Conservation (phyloP, 2,329 filamentous ascomycete species). For the Aspergillus sp. region DNA sequence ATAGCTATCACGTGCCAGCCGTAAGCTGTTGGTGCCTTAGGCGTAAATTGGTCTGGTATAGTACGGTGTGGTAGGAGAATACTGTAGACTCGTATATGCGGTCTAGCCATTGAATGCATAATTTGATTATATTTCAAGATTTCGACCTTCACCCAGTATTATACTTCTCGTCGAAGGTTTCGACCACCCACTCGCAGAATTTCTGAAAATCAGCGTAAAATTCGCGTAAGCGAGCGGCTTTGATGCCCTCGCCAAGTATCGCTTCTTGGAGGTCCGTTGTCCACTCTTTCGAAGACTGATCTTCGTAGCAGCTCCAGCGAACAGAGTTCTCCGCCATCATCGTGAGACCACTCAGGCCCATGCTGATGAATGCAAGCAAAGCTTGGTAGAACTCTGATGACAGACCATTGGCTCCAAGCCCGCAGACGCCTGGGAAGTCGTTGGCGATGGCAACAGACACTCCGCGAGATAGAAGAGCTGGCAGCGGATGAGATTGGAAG, state of each 20-base stretch:
- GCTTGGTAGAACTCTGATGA: slow-evolving; percentile 95
- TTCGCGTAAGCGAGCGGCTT: slow-evolving; percentile 71
- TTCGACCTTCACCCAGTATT: not conserved
- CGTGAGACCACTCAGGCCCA: slow-evolving; percentile 82
- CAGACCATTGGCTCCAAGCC: slow-evolving; percentile 77
- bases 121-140: not conserved
- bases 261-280: slow-evolving; percentile 70
- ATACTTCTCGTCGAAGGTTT: slow-evolving; percentile 60
- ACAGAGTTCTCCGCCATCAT: slow-evolving; percentile 91
- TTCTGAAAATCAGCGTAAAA: slow-evolving; percentile 83
- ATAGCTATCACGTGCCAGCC: not conserved
- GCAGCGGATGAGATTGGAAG: slow-evolving; percentile 76
- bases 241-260: slow-evolving; percentile 66
- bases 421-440: slow-evolving; percentile 86
- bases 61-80: not conserved
- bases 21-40: not conserved
- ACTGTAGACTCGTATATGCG: not conserved
- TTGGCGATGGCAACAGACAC: slow-evolving; percentile 83
- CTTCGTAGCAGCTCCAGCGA: slow-evolving; percentile 84
- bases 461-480: slow-evolving; percentile 79
- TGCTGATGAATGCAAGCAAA: slow-evolving; percentile 85
- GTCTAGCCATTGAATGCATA: not conserved
- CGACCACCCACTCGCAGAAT: slow-evolving; percentile 87
- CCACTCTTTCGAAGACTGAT: slow-evolving; percentile 72
- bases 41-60: not conserved